These are phyloP conservation scores for Trichoderma semiorbis DNA, from an alignment of 2,329 filamentous ascomycete species.

Conservation along the genomic window DNA sequence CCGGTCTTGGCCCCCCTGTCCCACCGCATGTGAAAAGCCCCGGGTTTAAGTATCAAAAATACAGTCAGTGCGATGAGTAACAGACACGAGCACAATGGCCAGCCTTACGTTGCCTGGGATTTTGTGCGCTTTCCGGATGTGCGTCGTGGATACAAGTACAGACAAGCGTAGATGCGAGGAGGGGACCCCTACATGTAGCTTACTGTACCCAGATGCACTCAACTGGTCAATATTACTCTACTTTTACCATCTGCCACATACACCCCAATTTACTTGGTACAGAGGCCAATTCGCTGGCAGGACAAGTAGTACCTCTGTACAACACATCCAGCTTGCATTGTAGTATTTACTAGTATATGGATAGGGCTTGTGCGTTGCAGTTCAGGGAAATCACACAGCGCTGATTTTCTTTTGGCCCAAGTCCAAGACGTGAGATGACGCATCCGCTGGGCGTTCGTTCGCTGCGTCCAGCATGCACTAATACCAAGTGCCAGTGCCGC, in stretches of 20 bases:
- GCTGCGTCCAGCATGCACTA: not conserved
- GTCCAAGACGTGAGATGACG: not conserved
- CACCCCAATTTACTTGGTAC: not conserved
- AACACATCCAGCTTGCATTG: not conserved
- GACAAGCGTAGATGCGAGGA: not conserved
- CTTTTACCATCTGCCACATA: not conserved
- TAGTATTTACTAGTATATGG: not conserved
- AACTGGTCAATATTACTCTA: not conserved
- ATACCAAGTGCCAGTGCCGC: not conserved
- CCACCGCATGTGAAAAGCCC: constrained; percentile 15
- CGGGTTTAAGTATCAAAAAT: not conserved
- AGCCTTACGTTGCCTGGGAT: constrained; percentile 12
- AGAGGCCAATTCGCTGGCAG: not conserved
- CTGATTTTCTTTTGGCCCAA: not conserved
- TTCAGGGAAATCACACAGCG: too few relatives aligned
- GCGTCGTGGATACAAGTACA: not conserved
- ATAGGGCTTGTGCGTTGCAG: not conserved
- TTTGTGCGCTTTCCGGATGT: not conserved
- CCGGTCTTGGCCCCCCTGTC: not conserved
- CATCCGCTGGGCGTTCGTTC: not conserved
- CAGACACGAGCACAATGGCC: not conserved
- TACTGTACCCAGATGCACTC: constrained; percentile 5
- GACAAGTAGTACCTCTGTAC: not conserved
- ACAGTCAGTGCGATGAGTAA: constrained; percentile 19
- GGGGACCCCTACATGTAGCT: not conserved